Conservation (phyloP, 805 yeast species). For the Schwanniomyces vanrijiae region DNA sequence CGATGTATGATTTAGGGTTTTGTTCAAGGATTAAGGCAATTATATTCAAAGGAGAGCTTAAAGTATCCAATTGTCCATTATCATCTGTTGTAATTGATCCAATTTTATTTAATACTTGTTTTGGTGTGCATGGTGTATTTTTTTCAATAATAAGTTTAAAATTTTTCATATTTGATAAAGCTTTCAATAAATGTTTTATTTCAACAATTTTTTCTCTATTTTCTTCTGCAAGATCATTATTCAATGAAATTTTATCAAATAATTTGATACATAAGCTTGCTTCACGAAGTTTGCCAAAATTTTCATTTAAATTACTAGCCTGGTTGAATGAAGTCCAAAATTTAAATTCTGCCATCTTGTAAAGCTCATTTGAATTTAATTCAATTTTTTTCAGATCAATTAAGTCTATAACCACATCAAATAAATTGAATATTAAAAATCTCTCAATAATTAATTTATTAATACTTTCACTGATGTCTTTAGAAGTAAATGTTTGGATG, state of each 20-base stretch:
- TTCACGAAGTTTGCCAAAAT: slow-evolving; percentile 25
- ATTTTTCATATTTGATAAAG: slow-evolving; percentile 32
- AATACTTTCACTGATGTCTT: slow-evolving; percentile 11
- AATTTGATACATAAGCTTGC: slow-evolving; percentile 25
- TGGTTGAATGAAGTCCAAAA: slow-evolving; percentile 35
- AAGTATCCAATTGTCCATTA: slow-evolving; percentile 3
- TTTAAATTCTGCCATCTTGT: slow-evolving; percentile 19
- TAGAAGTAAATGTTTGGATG: slow-evolving; percentile 18
- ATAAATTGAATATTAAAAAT: slow-evolving; percentile 26
- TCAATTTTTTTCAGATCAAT: slow-evolving; percentile 8
- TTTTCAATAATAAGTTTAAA: slow-evolving; percentile 32
- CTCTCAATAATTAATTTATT: slow-evolving; percentile 26
- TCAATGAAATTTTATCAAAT: slow-evolving; percentile 17
- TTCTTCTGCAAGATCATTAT: not conserved
- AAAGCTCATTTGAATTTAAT: slow-evolving; percentile 9
- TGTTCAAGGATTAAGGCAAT: slow-evolving; percentile 50
- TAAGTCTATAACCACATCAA: slow-evolving; percentile 19
- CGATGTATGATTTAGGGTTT: slow-evolving; percentile 51
- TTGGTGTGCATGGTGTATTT: slow-evolving; percentile 39
- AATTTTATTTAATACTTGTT: slow-evolving; percentile 29
- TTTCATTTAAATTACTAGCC: slow-evolving; percentile 34
- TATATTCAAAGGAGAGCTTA: slow-evolving; percentile 30
- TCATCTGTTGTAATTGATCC: slow-evolving; percentile 12
- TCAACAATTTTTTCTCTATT: slow-evolving; percentile 12
- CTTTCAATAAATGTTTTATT: slow-evolving; percentile 37